Base-by-base conservation (phyloP, 805 yeast genomes). In the Hanseniaspora jakobsenii region DNA sequence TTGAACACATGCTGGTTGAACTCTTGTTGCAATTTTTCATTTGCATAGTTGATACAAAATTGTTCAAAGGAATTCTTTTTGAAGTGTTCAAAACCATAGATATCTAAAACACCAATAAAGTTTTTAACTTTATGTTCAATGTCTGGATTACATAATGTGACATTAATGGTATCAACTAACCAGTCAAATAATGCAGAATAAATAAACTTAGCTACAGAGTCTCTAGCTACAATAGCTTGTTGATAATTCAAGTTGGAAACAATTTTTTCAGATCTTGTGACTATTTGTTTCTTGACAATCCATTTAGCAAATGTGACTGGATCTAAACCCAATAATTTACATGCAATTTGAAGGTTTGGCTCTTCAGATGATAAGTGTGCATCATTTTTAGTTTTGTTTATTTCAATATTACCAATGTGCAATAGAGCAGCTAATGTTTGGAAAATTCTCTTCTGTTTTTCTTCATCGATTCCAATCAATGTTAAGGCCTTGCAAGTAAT, bases 1-100 rank as follows among this genome's bases (percentile, higher is more conserved):
- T 89, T 89, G 73, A 89, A 89, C 44, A 89, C 96, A 57, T 89
- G 96, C 66, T 86, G 96, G 56, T 87, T 89, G 64, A 89, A 89
- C 62, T 89, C 96, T 64, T 89, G 97, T 64, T 89, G 97, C 55
- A 89, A 71, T 64, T 89, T 89, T 66, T 89, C 98, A 64, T 87
- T 87, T 36, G 96, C 95, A 61, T 87, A 87, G 62, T 87, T 87
- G 64, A 87, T 87, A 67, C 98, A 89, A 64, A 89, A 89, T 63
- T 89, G 98, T 65, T 89, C 98, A 57, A 89, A 89, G 7, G 95
- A 86, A 65, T 89, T 89, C 55, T 75, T 78, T 53, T 84, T 87
- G 60, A 89, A 89, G 64, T 89, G 96, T 64, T 89, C 98, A 61
- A 89, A 89, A 19, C 98, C 98, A 58, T 89, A 89, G 54, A 89